These are phyloP conservation scores for Ophiocordyceps robertsii DNA, from an alignment of 2,329 filamentous ascomycete species.

Conservation along the genomic window DNA sequence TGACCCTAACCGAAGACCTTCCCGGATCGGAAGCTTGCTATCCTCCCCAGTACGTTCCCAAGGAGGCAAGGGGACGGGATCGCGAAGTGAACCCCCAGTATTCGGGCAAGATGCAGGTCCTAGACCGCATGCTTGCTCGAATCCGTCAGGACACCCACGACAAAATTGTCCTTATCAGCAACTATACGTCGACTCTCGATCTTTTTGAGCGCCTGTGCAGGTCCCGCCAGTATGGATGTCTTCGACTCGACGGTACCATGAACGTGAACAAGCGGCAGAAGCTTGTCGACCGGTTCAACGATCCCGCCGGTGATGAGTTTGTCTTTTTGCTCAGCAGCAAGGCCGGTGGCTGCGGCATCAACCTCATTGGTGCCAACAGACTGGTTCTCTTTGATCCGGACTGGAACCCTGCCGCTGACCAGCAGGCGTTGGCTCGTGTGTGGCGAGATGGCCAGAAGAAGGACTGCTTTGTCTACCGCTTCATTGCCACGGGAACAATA, in stretches of 20 bases:
- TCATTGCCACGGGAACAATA: constrained; percentile 94
- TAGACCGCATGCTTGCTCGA: constrained; percentile 94
- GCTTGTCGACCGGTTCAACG: constrained; percentile 94
- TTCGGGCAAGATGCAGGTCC: constrained; percentile 93
- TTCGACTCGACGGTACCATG: constrained; percentile 94
- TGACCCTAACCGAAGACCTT: constrained; percentile 70
- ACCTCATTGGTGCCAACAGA: constrained; percentile 86
- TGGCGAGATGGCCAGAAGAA: constrained; percentile 99
- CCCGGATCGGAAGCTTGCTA: constrained; percentile 73
- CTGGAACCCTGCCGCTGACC: constrained; percentile 96
- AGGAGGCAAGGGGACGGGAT: constrained; percentile 76
- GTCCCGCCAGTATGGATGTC: constrained; percentile 65
- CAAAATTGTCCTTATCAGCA: constrained; percentile 98
- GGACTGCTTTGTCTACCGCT: constrained; percentile 98
- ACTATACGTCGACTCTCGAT: constrained; percentile 93
- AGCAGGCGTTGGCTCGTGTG: constrained; percentile 90
- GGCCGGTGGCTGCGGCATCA: constrained; percentile 91
- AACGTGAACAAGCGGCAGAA: constrained; percentile 95
- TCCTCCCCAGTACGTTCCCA: constrained; percentile 79
- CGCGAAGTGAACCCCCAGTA: constrained; percentile 92
- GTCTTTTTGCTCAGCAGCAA: constrained; percentile 95
- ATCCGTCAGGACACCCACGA: constrained; percentile 95
- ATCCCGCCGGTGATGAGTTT: constrained; percentile 80
- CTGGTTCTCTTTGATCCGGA: constrained; percentile 93
- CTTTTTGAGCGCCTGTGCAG: constrained; percentile 88